Evolutionary conservation across 202 grass and related monocot genomes (phyloP).

Genomic region (Musa balbisiana): DNA sequence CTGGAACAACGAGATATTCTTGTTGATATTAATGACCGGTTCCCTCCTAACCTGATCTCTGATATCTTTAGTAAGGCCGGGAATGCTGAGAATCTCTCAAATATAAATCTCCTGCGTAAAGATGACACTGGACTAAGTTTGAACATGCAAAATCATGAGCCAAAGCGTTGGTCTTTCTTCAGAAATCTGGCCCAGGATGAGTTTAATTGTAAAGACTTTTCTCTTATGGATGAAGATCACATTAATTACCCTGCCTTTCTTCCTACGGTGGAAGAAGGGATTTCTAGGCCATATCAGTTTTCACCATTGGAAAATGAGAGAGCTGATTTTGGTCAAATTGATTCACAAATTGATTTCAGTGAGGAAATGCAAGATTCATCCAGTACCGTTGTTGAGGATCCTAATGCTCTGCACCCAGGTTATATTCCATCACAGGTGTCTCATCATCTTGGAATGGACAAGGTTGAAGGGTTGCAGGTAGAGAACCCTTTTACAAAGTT

Average conservation of each 20-base stretch:
- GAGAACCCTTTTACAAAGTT: conserved; percentile 77
- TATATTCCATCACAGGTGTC: conserved; percentile 40
- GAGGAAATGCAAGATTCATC: conserved; percentile 39
- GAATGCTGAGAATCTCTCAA: conserved; percentile 51
- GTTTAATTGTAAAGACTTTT: conserved; percentile 57
- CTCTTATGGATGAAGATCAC: conserved; percentile 43
- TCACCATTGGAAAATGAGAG: conserved; percentile 31
- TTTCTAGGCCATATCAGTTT: conserved; percentile 22
- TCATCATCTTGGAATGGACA: conserved; percentile 20
- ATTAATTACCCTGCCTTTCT: conserved; percentile 9
- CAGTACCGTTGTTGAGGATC: conserved; percentile 30
- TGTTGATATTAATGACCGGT: conserved; percentile 54
- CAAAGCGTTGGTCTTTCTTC: conserved; percentile 85
- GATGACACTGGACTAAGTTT: conserved; percentile 76
- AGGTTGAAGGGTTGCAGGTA: conserved; percentile 62
- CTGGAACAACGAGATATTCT: conserved; percentile 47
- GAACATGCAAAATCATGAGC: conserved; percentile 88
- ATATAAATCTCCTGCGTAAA: conserved; percentile 33
- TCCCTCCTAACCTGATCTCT: conserved; percentile 74
- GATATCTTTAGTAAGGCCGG: conserved; percentile 80
- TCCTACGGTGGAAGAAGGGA: conserved; percentile 46
- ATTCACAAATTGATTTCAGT: conserved; percentile 41
- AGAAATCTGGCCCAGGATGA: conserved; percentile 85
- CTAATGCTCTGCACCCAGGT: conserved; percentile 33
- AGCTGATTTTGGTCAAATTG: conserved; percentile 36